Base-by-base conservation (phyloP, 805 yeast genomes). In the Cyberlindnera samutprakarnensis region DNA sequence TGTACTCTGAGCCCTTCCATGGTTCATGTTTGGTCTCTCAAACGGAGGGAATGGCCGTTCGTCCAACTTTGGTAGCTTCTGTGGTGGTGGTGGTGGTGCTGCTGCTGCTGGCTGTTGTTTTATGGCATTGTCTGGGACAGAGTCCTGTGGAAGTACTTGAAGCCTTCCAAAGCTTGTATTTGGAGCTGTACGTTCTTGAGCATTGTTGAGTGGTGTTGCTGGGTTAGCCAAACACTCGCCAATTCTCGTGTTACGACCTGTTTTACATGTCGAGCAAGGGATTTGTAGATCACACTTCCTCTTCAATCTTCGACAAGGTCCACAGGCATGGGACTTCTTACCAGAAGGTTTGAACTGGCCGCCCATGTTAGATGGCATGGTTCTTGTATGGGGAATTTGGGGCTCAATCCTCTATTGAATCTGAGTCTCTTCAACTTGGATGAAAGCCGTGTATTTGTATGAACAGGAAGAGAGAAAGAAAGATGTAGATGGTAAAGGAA, bases 321-420 rank as follows among this genome's bases (percentile, higher is more conserved):
- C 54, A 37, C 54, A 50, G 8, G 54, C 53, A 22, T 50, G 54
- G 3, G 47, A 36, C 30, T 44, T 49, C 39, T 49, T 49, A 6
- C 31, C 31, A 11, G 31, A 7, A 5, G 31, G 20, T 16, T 22
- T 28, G 25, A 8, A 11, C 14, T 20, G 24, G 21, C 21, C 10
- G 7, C n/a, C n/a, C n/a, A n/a, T n/a, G n/a, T n/a, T n/a, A n/a
- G n/a, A n/a, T n/a, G n/a, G n/a, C n/a, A n/a, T n/a, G n/a, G n/a
- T n/a, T n/a, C n/a, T n/a, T n/a, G n/a, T n/a, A n/a, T n/a, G n/a
- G n/a, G n/a, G n/a, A n/a, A n/a, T n/a, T n/a, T n/a, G n/a, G n/a
- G n/a, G n/a, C n/a, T n/a, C n/a, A n/a, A n/a, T n/a, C n/a, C n/a
- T n/a, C n/a, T n/a, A n/a, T n/a, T n/a, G n/a, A n/a, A n/a, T n/a